Evolutionary conservation across 148 eudicot genomes (phyloP), one percentile per base, ranked within the genome.

Genomic region (Vaccinium macrocarpon): DNA sequence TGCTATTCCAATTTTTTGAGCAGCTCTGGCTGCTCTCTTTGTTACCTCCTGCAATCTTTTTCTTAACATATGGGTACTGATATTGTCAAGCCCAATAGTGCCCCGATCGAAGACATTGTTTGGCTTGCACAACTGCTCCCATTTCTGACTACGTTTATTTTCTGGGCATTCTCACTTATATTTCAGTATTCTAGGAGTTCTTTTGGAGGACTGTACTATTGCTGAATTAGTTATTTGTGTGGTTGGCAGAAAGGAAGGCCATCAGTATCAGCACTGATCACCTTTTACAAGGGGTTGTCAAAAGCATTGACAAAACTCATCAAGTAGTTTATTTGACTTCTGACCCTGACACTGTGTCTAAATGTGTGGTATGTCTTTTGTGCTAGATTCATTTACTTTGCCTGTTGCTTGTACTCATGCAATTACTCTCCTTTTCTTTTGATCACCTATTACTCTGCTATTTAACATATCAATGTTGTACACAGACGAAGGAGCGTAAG

Each of bases 401-500:
- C 42, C 68, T 35, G 0, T 83, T 52, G 23, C 13, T 56, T 6
- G 46, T 83, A 59, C 46, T 80, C 42, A 16, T 79, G 49, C 72
- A 25, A 50, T 49, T 46, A 49, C 75, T 19, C 38, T 81, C 59
- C 84, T 78, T 78, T 76, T 83, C 10, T 59, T 59, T 19, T 59
- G 64, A 59, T 59, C 23, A 59, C 64, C 64, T 6, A 59, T 32
- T 49, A 48, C 74, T n/a, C 35, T 81, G 64, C 84, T 75, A 46
- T 80, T 76, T 82, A 76, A 83, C 83, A 59, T 23, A 19, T 87
- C 35, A 13, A 16, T 66, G 21, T 70, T 78, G 76, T 70, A 42
- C 83, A 80, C 97, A 95, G 97, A 92, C 93, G 66, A 95, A 87
- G 85, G 98, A 97, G 84, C 95, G 92, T 51, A 97, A 93, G 91